Base-by-base conservation (phyloP, 2,329 filamentous ascomycete genomes). In the Emmonsia crescens region DNA sequence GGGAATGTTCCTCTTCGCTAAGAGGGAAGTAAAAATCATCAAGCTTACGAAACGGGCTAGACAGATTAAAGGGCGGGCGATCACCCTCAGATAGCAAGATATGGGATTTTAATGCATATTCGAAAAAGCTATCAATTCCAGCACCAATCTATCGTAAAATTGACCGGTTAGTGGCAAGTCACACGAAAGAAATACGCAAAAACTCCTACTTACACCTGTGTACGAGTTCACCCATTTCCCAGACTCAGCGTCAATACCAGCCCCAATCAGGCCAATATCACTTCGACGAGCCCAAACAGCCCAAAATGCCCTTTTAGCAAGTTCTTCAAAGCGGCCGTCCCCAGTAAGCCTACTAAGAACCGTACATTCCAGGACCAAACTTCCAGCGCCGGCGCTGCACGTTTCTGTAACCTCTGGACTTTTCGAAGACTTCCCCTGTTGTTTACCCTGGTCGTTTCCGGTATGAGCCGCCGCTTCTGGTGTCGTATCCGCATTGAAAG, bases 51-150 rank as follows among this genome's bases (percentile, higher is more conserved):
- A 78, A 71, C 66, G 79, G 70, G 65, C 76, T 73, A 27, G 79
- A 73, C 12, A 60, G 49, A 57, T 76, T 68, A 57, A 71, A 71
- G 3, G 65, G 63, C 12, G 73, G 71, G 24, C 70, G 72, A 31
- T 73, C 81, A 62, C 88, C 85, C 1, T 90, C 89, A 1, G 93
- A 96, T 27, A 97, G 83, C 29, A 99, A 77, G 63, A 99, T 89
- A 71, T 96, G 87, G 21, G 91, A 91, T 76, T 99, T 99, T 69
- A 97, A 82, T 3, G 94, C 92, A 75, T 99, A 99, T 76, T 99
- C 94, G 70, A 96, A 97, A 77, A 99, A 99, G 76, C 92, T 96
- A 77, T 99, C 94, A 70, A 96, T 91, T 46, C 94, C 94, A 8
- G 94, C 94, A 57, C 94, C 94, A 68, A 99, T 96, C 77, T 79